Base-by-base conservation (phyloP, 805 yeast genomes). In the Ogataea trehalophila region DNA sequence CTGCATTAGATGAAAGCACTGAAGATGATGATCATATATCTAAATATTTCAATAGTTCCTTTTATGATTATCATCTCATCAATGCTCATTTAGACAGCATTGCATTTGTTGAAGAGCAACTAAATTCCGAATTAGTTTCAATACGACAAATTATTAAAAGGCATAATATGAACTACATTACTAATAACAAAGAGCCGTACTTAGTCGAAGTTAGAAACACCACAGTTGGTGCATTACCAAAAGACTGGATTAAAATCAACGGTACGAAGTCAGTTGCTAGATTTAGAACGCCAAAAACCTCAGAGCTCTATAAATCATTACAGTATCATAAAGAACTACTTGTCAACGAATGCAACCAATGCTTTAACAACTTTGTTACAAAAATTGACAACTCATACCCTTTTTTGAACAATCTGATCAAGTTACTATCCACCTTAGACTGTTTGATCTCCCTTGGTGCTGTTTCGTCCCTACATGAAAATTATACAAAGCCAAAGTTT, bases 191-290 rank as follows among this genome's bases (percentile, higher is more conserved):
- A 44, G 86, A 84, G 18, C 84, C 88, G 2, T 86, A 83, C 58
- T 68, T 91, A 42, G 74, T 94, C 20, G 97, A 91, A 57, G 82
- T 92, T 0, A 69, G 88, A 39, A 81, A 82, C 51, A 66, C 76
- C 13, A 77, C 77, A 39, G 70, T 76, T 2, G 77, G 76, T 39
- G 64, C 68, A 1, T 65, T 91, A 2, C 98, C 98, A 0, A 56
- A 69, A 2, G 80, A 79, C 44, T 92, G 97, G 96, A 67, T 84
- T 13, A 85, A 87, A 55, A 77, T 87, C 26, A 85, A 79, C 56
- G 85, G 85, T 8, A 77, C 95, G 41, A 71, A 80, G 51, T 63
- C 80, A 1, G 82, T 88, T 1, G 77, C 89, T 2, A 69, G 98
- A 48, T 91, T 80, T 63, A 70, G 90, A 49, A 73, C 96, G 0